phyloP scores from a whole-genome alignment of 257 asterid species.

The Solanum sitiens region DNA sequence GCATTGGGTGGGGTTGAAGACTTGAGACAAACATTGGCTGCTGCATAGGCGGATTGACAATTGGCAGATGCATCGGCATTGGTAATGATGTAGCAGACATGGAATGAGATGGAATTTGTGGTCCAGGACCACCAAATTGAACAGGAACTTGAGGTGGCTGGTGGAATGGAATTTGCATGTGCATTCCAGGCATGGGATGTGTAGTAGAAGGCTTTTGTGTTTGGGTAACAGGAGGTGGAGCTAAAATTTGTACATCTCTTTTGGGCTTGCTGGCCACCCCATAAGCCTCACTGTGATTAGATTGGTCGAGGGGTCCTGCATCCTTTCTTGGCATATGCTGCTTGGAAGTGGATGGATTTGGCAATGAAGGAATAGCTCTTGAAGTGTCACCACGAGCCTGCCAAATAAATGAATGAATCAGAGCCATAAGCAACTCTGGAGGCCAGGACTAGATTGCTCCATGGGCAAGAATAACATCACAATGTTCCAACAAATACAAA shows the following conservation, averaged over 20 bases:
- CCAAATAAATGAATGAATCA: background rate
- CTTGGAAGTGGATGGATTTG: slow-evolving; percentile 53
- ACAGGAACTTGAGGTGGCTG: slow-evolving; percentile 47
- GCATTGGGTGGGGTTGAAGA: slow-evolving; percentile 72
- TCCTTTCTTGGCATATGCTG: slow-evolving; percentile 50
- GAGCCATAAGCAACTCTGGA: background rate
- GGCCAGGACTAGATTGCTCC: background rate
- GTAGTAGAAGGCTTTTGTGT: slow-evolving; percentile 42
- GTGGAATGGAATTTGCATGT: slow-evolving; percentile 53
- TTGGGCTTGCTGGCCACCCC: slow-evolving; percentile 31
- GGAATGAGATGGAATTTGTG: slow-evolving; percentile 74
- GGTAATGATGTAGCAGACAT: slow-evolving; percentile 54
- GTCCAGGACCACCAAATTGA: slow-evolving; percentile 66
- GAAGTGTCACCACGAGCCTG: slow-evolving; percentile 55
- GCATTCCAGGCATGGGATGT: slow-evolving; percentile 42
- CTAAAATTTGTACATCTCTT: slow-evolving; percentile 49
- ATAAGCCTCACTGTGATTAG: slow-evolving; percentile 34
- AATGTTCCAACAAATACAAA: background rate
- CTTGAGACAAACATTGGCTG: slow-evolving; percentile 61
- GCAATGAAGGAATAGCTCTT: slow-evolving; percentile 35
- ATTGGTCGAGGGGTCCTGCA: slow-evolving; percentile 29
- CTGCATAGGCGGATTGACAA: slow-evolving; percentile 62
- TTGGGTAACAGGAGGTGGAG: slow-evolving; percentile 39
- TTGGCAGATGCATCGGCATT: slow-evolving; percentile 44
- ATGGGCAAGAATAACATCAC: background rate